Base-by-base conservation (phyloP, 2,329 filamentous ascomycete species). In the Hymenoscyphus infarciens region DNA sequence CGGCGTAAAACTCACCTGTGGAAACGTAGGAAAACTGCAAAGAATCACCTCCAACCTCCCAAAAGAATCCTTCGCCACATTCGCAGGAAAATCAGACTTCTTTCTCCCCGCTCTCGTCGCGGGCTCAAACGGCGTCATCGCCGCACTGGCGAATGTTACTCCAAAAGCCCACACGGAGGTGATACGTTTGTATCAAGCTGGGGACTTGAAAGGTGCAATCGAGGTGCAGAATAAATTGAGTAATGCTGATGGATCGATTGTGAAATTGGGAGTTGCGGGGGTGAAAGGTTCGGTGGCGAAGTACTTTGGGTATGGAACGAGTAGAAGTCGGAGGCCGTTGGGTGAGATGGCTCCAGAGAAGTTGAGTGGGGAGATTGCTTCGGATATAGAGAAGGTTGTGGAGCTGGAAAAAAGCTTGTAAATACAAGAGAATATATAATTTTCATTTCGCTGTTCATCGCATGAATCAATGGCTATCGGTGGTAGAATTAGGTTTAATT, bases 1-100 rank as follows among this genome's bases (percentile, higher is more conserved):
- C 67, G 91, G 91, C 66, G 91, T 90, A 63, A 95, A 95, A 76
- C 93, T 95, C 81, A 95, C 91, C 56, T 94, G 91, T 74, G 91
- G 89, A 69, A 93, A 90, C 80, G 93, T 90, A 1, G 91, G 91
- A 68, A 95, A 94, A 79, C 82, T 95, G 69, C 92, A 90, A 16
- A 87, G 91, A 42, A 89, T 95, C 8, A 90, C 91, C 16, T 22
- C 45, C n/a, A 27, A 35, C 31, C 19, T 22, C 1, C 35, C 35
- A n/a, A 59, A 31, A 13, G 15, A n/a, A 4, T 22, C 35, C 29
- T 59, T 58, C 29, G 57, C 39, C 11, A 39, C 35, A 13, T 25
- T 59, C 15, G 39, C 57, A n/a, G 57, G 38, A 4, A 45, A 52
- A 31, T 52, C 57, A 8, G 57, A 59, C 16, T 45, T 59, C 25